These are phyloP conservation scores for Clavispora fructus DNA, from an alignment of 805 yeast species.

Conservation along the genomic window DNA sequence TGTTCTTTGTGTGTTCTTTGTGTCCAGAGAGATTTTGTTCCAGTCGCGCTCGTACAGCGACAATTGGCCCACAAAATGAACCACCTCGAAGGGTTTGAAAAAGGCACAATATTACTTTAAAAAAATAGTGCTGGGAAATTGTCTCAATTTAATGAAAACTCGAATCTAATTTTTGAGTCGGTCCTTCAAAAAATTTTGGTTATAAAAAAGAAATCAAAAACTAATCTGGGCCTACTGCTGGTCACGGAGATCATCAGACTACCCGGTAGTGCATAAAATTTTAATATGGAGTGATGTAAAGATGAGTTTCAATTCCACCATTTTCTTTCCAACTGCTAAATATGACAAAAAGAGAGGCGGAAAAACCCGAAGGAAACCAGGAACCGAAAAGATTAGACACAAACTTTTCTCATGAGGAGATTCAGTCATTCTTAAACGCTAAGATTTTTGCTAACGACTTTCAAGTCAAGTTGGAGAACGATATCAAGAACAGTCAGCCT, in stretches of 20 bases:
- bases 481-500: conserved; percentile 60
- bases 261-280: neutral
- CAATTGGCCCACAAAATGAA: no score
- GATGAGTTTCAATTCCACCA: neutral
- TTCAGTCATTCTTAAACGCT: conserved; percentile 39
- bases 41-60: no score
- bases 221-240: neutral
- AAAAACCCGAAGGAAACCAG: neutral
- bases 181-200: neutral
- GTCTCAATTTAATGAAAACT: no score
- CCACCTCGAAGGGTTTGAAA: no score
- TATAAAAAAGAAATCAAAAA: neutral
- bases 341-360: conserved; percentile 12
- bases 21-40: no score
- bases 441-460: conserved; percentile 44
- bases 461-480: conserved; percentile 32
- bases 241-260: neutral
- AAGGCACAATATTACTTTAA: no score
- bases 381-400: conserved; percentile 7
- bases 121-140: no score
- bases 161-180: no score
- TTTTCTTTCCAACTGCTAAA: neutral
- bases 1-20: neutral
- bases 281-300: neutral
- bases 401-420: conserved; percentile 26